Evolutionary conservation across 2,329 filamentous ascomycete genomes (phyloP).

Genomic region (Aurifilum marmelostoma): DNA sequence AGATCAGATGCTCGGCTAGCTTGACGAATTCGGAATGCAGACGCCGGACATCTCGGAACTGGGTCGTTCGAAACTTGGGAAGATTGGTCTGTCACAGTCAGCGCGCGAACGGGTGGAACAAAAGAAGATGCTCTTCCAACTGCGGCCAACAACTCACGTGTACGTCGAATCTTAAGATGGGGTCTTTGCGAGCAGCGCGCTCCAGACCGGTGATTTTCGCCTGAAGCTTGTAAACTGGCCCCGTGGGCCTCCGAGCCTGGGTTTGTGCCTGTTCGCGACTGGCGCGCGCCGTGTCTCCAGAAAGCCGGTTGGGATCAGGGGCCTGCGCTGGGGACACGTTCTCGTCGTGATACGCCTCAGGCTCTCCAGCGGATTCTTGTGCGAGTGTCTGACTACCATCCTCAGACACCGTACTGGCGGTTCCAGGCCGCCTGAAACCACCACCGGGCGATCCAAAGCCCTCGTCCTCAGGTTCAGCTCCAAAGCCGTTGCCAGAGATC

Average conservation of each 20-base stretch:
- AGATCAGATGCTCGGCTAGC: slow-evolving; percentile 93
- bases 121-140: not conserved
- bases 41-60: slow-evolving; percentile 95
- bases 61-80: slow-evolving; percentile 95
- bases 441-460: slow-evolving; percentile 42
- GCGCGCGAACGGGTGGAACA: slow-evolving; percentile 8
- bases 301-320: slow-evolving; percentile 32
- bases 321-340: slow-evolving; percentile 28
- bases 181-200: slow-evolving; percentile 92
- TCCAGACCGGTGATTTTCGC: slow-evolving; percentile 95
- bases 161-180: slow-evolving; percentile 92
- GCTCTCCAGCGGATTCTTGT: slow-evolving; percentile 37
- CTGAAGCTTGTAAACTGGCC: slow-evolving; percentile 81
- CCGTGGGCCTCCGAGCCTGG: slow-evolving; percentile 60
- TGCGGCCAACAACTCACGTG: slow-evolving; percentile 66
- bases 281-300: slow-evolving; percentile 33
- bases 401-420: slow-evolving; percentile 51
- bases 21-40: slow-evolving; percentile 96
- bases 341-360: slow-evolving; percentile 14
- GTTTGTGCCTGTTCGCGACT: slow-evolving; percentile 43
- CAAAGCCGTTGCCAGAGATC: slow-evolving; percentile 49
- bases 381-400: slow-evolving; percentile 43
- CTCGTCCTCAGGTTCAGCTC: slow-evolving; percentile 41
- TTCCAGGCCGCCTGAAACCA: slow-evolving; percentile 50
- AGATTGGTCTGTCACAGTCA: slow-evolving; percentile 77